A percentile compares a stretch with the other conserved stretches of the same genome.
Evolutionary conservation across 495 filamentous ascomycete species (phyloP).

Genomic region (Diplogelasinospora grovesii): DNA sequence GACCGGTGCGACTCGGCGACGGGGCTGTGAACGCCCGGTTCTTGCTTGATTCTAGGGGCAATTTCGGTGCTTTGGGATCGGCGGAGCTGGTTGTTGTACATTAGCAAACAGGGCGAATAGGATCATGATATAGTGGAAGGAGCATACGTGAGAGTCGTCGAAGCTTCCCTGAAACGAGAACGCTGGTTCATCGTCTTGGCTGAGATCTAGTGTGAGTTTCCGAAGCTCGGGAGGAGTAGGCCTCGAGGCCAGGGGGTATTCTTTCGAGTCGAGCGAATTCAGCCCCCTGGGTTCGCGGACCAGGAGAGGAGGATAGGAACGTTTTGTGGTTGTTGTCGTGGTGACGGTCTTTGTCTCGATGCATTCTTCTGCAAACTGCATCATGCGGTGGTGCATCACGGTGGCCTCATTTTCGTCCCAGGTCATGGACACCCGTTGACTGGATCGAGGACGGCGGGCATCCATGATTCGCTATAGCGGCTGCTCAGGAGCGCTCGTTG

Average conservation of each 20-base stretch:
- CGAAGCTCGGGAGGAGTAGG: constrained; percentile 72
- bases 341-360: constrained; percentile 68
- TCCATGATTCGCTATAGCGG: no score
- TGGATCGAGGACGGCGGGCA: constrained; percentile 33
- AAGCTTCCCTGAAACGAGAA: constrained; percentile 60
- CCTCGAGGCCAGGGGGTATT: constrained; percentile 78
- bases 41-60: constrained; percentile 24
- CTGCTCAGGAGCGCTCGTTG: constrained; percentile 5
- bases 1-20: constrained; percentile 18
- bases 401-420: constrained; percentile 36
- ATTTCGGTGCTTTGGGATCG: constrained; percentile 29
- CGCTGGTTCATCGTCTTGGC: constrained; percentile 45
- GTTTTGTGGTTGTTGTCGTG: constrained; percentile 90
- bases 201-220: constrained; percentile 63
- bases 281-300: constrained; percentile 70
- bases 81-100: constrained; percentile 18
- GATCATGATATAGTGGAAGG: background rate
- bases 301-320: constrained; percentile 75
- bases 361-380: constrained; percentile 50
- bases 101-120: constrained; percentile 7
- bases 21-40: constrained; percentile 27
- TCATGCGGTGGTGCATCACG: constrained; percentile 22
- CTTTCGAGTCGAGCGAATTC: constrained; percentile 71
- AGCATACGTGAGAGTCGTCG: constrained; percentile 13
- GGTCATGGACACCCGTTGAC: constrained; percentile 40